A percentile compares a stretch with the other conserved stretches of the same genome.
phyloP scores from a whole-genome alignment of 2,329 filamentous ascomycete genomes.

The Neodidymelliopsis sp. region DNA sequence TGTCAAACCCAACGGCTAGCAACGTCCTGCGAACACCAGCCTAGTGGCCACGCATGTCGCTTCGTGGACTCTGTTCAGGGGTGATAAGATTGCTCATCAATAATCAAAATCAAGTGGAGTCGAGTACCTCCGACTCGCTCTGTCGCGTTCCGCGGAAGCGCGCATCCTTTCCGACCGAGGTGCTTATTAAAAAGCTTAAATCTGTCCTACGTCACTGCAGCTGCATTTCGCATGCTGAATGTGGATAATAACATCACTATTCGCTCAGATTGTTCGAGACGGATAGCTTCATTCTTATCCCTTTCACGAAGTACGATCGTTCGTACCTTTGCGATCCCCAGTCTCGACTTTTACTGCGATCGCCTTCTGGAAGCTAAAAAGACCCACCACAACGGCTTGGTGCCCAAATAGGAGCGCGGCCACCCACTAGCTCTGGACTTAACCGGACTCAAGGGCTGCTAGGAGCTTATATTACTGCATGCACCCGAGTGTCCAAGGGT shows the following conservation, averaged over 20 bases:
- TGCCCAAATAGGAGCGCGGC: slow-evolving; percentile 12
- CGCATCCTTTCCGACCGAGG: slow-evolving; percentile 2
- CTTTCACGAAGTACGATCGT: neutral
- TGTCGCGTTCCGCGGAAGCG: slow-evolving; percentile 1
- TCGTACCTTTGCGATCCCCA: neutral
- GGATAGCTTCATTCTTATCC: neutral
- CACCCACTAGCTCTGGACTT: slow-evolving; percentile 19
- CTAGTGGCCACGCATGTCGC: neutral
- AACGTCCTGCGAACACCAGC: neutral
- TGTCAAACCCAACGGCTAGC: neutral
- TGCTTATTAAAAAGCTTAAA: slow-evolving; percentile 6
- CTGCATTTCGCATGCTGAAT: neutral
- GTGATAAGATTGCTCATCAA: slow-evolving; percentile 11
- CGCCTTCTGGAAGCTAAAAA: neutral
- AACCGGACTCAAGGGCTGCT: slow-evolving; percentile 6
- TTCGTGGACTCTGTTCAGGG: neutral
- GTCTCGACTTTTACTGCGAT: neutral
- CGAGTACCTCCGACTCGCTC: slow-evolving; percentile 4
- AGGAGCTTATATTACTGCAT: slow-evolving; percentile 3
- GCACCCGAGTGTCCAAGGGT: neutral
- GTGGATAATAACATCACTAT: neutral
- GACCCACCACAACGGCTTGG: slow-evolving; percentile 5
- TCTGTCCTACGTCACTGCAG: slow-evolving; percentile 4
- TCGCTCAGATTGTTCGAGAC: slow-evolving; percentile 1
- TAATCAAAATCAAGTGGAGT: neutral